Evolutionary conservation across 441 rosid species (phyloP).

Genomic region (Gossypium schwendimanii): DNA sequence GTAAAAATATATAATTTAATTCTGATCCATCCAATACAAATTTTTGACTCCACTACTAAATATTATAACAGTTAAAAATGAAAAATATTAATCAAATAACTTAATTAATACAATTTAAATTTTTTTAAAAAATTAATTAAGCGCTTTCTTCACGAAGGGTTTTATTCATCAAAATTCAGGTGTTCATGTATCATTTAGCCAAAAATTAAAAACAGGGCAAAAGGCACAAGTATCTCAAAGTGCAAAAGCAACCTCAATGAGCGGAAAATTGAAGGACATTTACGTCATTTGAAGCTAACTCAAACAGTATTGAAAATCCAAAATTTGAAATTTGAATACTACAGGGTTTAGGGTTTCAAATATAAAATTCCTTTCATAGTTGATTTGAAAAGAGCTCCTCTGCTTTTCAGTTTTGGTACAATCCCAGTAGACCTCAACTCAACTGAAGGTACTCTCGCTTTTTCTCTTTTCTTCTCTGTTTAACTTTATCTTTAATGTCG

Average conservation of each 20-base stretch:
- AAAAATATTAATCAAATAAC: no score
- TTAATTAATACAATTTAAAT: no score
- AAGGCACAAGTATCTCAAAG: background rate
- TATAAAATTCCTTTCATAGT: background rate
- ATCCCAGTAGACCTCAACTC: background rate
- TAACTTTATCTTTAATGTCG: background rate
- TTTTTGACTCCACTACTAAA: no score
- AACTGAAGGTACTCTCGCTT: background rate
- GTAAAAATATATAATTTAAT: no score
- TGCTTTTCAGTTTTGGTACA: background rate
- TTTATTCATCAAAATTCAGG: no score
- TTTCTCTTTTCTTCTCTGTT: background rate
- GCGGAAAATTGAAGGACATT: background rate
- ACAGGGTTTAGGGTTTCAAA: constrained; percentile 4
- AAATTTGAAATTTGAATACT: constrained; percentile 4
- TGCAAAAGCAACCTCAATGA: background rate
- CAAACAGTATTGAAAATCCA: background rate
- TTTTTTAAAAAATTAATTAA: no score
- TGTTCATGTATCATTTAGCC: background rate
- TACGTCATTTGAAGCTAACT: background rate
- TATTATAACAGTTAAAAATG: no score
- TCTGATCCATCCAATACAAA: no score
- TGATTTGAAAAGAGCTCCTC: background rate
- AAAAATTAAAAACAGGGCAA: background rate
- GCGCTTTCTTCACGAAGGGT: no score